Evolutionary conservation across 352 stramenopile genomes (phyloP).

Genomic region (Aphanomyces invadans): DNA sequence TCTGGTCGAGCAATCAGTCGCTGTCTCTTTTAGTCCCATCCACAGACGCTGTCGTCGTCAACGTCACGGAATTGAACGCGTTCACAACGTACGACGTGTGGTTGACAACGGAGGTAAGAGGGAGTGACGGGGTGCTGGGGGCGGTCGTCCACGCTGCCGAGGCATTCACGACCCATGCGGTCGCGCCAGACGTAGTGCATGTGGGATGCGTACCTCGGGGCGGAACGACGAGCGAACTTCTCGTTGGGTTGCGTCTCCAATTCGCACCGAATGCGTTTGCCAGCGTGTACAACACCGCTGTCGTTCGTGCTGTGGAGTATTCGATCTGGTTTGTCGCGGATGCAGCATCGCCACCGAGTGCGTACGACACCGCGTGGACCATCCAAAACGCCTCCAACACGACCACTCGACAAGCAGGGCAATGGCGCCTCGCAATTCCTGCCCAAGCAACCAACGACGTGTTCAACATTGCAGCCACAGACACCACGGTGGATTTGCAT

Average conservation of each 20-base stretch:
- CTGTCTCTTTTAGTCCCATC: neutral
- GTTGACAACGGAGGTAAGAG: conserved; percentile 45
- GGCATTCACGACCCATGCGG: conserved; percentile 44
- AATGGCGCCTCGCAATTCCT: neutral
- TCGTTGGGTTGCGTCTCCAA: conserved; percentile 36
- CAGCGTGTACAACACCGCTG: conserved; percentile 22
- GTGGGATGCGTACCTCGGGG: neutral
- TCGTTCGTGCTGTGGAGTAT: conserved; percentile 30
- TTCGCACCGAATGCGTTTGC: conserved; percentile 38
- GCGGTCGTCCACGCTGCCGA: conserved; percentile 28
- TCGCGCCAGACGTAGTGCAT: conserved; percentile 37
- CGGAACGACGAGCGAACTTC: conserved; percentile 27
- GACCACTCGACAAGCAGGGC: conserved; percentile 19
- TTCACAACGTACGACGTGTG: conserved; percentile 56
- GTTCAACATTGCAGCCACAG: conserved; percentile 3
- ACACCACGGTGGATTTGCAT: conserved; percentile 26
- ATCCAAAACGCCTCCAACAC: conserved; percentile 14
- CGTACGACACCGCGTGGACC: neutral
- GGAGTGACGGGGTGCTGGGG: conserved; percentile 43
- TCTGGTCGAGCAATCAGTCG: conserved; percentile 14
- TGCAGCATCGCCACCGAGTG: conserved; percentile 2
- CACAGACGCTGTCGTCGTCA: neutral
- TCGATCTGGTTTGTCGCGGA: conserved; percentile 45
- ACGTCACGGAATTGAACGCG: conserved; percentile 29
- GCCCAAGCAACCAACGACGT: neutral